Evolutionary conservation across 169 alveolate species (phyloP), one percentile per base, ranked within the genome.

Genomic region (Plasmodium coatneyi): DNA sequence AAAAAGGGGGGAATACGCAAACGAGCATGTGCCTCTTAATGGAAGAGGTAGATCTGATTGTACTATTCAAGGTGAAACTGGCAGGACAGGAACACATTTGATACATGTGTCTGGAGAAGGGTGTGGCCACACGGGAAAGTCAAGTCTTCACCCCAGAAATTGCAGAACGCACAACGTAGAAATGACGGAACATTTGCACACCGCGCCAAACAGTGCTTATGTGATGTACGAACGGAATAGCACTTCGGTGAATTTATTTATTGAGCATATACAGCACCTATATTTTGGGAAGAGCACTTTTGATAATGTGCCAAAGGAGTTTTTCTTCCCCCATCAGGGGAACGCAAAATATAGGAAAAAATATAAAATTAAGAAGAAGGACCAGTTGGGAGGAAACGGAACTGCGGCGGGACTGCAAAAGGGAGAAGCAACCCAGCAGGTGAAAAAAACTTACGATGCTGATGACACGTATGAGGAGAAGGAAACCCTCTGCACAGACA

Each of bases 191-290:
- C 30, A 66, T 5, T 66, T 28, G 5, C 36, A 28, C n/a, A 66
- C 39, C 5, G 19, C 6, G 36, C 14, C 56, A 74, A 74, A 86
- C 41, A 74, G 80, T 52, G 82, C 36, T 43, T 89, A 39, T 56
- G 49, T 34, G 10, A 39, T 89, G 89, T 89, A 89, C 52, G 76
- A 56, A 36, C 46, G 54, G 71, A 80, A 72, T 79, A 79, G 25
- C n/a, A 7, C 34, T 56, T 22, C 90, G 7, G 74, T 89, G 66
- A 89, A 79, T 34, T 56, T 89, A 79, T 79, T 89, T 52, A 72
- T 89, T 16, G 94, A 89, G 30, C 90, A 89, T 89, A 89, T 89
- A 12, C 94, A 89, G 25, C 89, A 89, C 82, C n/a, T 80, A 56
- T 22, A 78, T 34, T 89, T 89, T 79, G 83, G 82, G 49, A 89